Base-by-base conservation (phyloP, 176 grass and related monocot genomes). In the Juncus effusus region DNA sequence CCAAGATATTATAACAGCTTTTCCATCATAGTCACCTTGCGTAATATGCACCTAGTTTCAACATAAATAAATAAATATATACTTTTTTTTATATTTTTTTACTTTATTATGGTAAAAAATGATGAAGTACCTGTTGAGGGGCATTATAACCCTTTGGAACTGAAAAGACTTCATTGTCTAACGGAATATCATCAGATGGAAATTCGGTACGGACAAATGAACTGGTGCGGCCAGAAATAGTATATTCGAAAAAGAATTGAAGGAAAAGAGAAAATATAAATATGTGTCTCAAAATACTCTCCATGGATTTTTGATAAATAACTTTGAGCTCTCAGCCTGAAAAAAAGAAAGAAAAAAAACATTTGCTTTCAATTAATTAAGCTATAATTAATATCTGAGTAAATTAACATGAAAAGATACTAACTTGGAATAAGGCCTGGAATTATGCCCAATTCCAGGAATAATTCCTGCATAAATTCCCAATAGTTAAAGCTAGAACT, bases 11-110 rank as follows among this genome's bases (percentile, higher is more conserved):
- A 89, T 86, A 58, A 86, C 82, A 53, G 93, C 85, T 67, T 86
- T 92, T 84, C 93, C 93, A 59, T 92, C 88, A 74, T 97, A 97
- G 62, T 97, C 93, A 16, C 93, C 93, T 78, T 97, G 93, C 42
- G 85, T 97, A 53, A 97, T 82, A 86, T 93, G 94, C 63, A 97
- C 94, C 94, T 97, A 65, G 19, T 28, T 42, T 15, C 65, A 56
- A 14, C 61, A 57, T 40, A 58, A 81, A 15, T 35, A 62, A 58
- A 4, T 67, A 49, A 47, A 47, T 47, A 47, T 47, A 28, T 28
- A 28, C 19, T 1, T 28, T 28, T 28, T 28, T 28, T 28, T 28
- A 28, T 28, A 28, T 28, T 28, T 28, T 28, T 28, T 28, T 28
- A 28, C 19, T 28, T 28, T 28, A 1, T 28, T 28, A 66, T 68